A percentile compares a stretch with the other conserved stretches of the same genome.
Conservation (phyloP, 495 filamentous ascomycete species). For the Penicillium diatomitis region DNA sequence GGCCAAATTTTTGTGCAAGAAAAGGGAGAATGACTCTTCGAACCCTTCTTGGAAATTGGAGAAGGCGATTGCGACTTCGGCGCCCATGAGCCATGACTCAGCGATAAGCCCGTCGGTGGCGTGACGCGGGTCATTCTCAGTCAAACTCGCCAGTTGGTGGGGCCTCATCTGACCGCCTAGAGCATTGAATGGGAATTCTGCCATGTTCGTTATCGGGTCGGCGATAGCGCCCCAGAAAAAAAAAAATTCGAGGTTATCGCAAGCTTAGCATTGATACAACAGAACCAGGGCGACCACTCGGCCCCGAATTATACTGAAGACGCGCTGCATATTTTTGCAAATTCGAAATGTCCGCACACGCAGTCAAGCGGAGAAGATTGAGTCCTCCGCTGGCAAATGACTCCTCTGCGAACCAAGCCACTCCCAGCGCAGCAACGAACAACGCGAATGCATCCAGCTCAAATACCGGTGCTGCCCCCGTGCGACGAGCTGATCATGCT, state of each 20-base stretch:
- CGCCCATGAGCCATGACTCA: slow-evolving; percentile 9
- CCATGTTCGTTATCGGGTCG: slow-evolving; percentile 6
- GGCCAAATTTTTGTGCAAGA: no score
- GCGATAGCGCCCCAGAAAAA: slow-evolving; percentile 6
- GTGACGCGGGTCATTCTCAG: background rate
- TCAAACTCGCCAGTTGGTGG: background rate
- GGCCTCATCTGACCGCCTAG: background rate
- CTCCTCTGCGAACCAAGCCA: slow-evolving; percentile 5
- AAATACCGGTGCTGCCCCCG: background rate
- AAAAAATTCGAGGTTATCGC: slow-evolving; percentile 16
- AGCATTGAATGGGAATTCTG: background rate
- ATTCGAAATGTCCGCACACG: slow-evolving; percentile 23
- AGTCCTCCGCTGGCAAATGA: slow-evolving; percentile 18
- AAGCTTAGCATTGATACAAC: background rate
- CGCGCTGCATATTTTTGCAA: background rate
- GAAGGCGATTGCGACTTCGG: slow-evolving; percentile 24
- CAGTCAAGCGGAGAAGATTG: slow-evolving; percentile 30
- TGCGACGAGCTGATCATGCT: slow-evolving; percentile 6
- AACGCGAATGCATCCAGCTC: slow-evolving; percentile 5
- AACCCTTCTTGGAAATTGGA: no score
- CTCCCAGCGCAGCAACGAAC: background rate
- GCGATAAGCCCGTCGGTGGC: background rate
- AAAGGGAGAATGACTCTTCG: no score
- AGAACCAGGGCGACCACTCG: background rate
- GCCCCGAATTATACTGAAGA: background rate